Evolutionary conservation across 2,329 filamentous ascomycete genomes (phyloP).

Genomic region (Rhinocladiella similis): DNA sequence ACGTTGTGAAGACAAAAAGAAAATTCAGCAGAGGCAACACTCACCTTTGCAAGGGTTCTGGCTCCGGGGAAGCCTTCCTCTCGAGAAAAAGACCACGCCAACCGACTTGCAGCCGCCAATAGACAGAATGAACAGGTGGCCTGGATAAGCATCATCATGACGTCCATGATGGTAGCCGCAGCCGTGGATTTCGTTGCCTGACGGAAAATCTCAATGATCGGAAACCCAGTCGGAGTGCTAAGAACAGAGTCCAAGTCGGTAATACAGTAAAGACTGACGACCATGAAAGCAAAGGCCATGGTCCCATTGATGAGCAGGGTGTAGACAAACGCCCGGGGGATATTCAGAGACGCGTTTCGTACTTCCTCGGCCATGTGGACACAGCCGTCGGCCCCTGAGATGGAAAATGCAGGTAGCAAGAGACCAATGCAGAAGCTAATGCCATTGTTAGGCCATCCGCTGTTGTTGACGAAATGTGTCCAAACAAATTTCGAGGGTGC

Average conservation of each 20-base stretch:
- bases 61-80: slow-evolving; percentile 38
- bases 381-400: slow-evolving; percentile 27
- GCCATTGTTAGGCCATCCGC: slow-evolving; percentile 44
- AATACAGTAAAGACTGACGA: slow-evolving; percentile 41
- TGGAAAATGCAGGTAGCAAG: slow-evolving; percentile 30
- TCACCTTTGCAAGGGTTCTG: slow-evolving; percentile 21
- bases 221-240: slow-evolving; percentile 44
- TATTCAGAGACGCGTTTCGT: slow-evolving; percentile 34
- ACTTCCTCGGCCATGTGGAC: slow-evolving; percentile 37
- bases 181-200: slow-evolving; percentile 45
- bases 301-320: slow-evolving; percentile 43
- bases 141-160: slow-evolving; percentile 33
- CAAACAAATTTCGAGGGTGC: slow-evolving; percentile 42
- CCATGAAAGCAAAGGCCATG: slow-evolving; percentile 30
- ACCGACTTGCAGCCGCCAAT: slow-evolving; percentile 35
- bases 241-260: slow-evolving; percentile 41
- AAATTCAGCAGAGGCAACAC: neutral
- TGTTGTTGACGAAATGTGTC: slow-evolving; percentile 42
- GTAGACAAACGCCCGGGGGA: slow-evolving; percentile 39
- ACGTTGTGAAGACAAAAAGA: neutral
- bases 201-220: slow-evolving; percentile 53
- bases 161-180: slow-evolving; percentile 46
- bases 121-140: slow-evolving; percentile 15
- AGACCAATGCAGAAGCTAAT: slow-evolving; percentile 47
- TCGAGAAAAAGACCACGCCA: slow-evolving; percentile 45